phyloP scores from a whole-genome alignment of 768 basidiomycete species.

The Polyporus arcularius region DNA sequence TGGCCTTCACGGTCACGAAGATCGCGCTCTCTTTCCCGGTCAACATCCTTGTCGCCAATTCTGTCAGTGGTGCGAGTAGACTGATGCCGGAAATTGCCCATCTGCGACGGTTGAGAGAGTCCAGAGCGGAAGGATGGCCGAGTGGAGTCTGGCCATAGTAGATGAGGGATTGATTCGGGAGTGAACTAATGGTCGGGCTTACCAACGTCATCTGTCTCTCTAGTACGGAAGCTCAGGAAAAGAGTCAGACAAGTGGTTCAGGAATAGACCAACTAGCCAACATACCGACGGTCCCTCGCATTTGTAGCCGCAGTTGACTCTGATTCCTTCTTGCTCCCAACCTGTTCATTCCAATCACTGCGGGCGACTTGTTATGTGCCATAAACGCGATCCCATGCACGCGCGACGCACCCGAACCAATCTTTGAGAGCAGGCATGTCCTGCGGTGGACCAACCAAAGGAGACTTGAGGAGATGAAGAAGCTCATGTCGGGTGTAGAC shows the following conservation, averaged over 20 bases:
- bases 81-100: constrained; percentile 93
- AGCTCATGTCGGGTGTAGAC: constrained; percentile 73
- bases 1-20: constrained; percentile 74
- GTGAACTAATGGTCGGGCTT: constrained; percentile 19
- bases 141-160: constrained; percentile 47
- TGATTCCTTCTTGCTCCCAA: constrained; percentile 65
- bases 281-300: constrained; percentile 68
- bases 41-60: constrained; percentile 39
- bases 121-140: constrained; percentile 73
- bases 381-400: not conserved
- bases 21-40: constrained; percentile 54
- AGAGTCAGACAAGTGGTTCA: constrained; percentile 15
- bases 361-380: constrained; percentile 17
- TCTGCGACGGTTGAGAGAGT: constrained; percentile 82
- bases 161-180: constrained; percentile 6
- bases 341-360: constrained; percentile 61
- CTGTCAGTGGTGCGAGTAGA: constrained; percentile 71
- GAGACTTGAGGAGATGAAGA: constrained; percentile 70
- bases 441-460: constrained; percentile 66
- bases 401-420: constrained; percentile 78
- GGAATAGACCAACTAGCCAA: not conserved
- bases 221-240: constrained; percentile 57
- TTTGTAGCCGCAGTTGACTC: constrained; percentile 55
- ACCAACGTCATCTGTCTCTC: constrained; percentile 79
- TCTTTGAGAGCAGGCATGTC: constrained; percentile 83